Evolutionary conservation across 805 yeast species (phyloP).

Genomic region (Candida tibetensis): DNA sequence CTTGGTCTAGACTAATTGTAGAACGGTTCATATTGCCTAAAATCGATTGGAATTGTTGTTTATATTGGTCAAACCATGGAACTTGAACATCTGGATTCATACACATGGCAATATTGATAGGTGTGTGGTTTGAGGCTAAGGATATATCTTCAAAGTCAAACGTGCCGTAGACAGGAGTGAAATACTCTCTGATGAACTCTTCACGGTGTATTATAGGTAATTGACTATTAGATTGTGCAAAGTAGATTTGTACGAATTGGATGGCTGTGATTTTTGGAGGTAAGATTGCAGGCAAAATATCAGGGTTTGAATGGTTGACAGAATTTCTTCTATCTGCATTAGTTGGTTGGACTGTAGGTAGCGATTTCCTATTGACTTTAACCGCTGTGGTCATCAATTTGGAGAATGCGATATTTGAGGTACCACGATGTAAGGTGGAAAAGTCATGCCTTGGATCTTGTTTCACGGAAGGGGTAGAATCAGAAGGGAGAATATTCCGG

Average conservation of each 20-base stretch:
- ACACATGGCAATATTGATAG: constrained; percentile 31
- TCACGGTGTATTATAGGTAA: constrained; percentile 83
- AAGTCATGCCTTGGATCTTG: background rate
- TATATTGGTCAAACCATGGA: constrained; percentile 48
- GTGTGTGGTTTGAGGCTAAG: constrained; percentile 57
- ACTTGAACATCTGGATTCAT: background rate
- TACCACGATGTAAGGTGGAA: background rate
- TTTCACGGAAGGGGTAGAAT: background rate
- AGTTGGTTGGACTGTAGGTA: constrained; percentile 12
- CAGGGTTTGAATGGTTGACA: constrained; percentile 14
- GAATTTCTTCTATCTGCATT: constrained; percentile 12
- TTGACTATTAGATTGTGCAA: constrained; percentile 80
- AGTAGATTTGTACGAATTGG: constrained; percentile 58
- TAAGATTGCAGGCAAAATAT: constrained; percentile 45
- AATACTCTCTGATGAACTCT: constrained; percentile 60
- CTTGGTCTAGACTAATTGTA: background rate
- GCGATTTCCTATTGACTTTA: constrained; percentile 40
- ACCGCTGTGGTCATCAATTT: constrained; percentile 75
- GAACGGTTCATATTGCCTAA: constrained; percentile 1
- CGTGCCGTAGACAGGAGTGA: constrained; percentile 77
- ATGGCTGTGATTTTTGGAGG: constrained; percentile 75
- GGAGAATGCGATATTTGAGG: constrained; percentile 59
- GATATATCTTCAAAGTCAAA: constrained; percentile 48
- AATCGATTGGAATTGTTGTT: constrained; percentile 21
- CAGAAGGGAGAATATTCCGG: too few relatives aligned